phyloP scores from a whole-genome alignment of 768 basidiomycete species.

The Leccinum broughii region DNA sequence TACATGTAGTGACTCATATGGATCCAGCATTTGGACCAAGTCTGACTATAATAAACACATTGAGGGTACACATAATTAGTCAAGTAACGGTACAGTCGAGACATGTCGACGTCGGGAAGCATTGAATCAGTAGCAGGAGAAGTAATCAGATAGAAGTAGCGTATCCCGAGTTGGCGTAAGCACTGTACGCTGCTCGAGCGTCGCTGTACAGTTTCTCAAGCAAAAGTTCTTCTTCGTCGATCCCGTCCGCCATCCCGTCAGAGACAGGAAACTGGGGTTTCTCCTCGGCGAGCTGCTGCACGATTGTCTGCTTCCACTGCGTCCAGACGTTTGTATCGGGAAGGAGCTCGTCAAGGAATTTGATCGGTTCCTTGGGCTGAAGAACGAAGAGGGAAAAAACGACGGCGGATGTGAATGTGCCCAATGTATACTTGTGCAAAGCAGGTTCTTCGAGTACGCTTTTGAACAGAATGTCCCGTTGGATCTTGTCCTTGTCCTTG shows the following conservation, averaged over 20 bases:
- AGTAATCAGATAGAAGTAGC: too few relatives aligned
- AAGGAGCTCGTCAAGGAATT: conserved; percentile 5
- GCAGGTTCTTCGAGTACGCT: too few relatives aligned
- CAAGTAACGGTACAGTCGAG: too few relatives aligned
- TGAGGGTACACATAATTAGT: too few relatives aligned
- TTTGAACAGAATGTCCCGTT: too few relatives aligned
- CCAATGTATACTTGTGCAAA: background rate
- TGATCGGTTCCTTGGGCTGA: conserved; percentile 4
- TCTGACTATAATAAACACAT: too few relatives aligned
- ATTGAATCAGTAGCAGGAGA: too few relatives aligned
- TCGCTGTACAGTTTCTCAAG: background rate
- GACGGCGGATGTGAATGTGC: conserved; percentile 7
- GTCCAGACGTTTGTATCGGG: conserved; percentile 10
- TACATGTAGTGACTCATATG: conserved; percentile 20
- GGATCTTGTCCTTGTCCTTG: too few relatives aligned
- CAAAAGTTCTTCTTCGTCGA: background rate
- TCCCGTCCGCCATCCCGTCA: background rate
- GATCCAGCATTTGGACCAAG: too few relatives aligned
- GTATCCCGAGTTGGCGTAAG: too few relatives aligned
- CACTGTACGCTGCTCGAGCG: too few relatives aligned
- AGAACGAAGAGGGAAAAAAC: conserved; percentile 6
- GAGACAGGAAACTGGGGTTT: background rate
- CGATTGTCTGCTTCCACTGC: conserved; percentile 6
- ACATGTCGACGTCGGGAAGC: too few relatives aligned
- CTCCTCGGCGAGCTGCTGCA: background rate